Evolutionary conservation across 1,284 basidiomycete genomes (phyloP).

Genomic region (Ceratobasidium sp.): DNA sequence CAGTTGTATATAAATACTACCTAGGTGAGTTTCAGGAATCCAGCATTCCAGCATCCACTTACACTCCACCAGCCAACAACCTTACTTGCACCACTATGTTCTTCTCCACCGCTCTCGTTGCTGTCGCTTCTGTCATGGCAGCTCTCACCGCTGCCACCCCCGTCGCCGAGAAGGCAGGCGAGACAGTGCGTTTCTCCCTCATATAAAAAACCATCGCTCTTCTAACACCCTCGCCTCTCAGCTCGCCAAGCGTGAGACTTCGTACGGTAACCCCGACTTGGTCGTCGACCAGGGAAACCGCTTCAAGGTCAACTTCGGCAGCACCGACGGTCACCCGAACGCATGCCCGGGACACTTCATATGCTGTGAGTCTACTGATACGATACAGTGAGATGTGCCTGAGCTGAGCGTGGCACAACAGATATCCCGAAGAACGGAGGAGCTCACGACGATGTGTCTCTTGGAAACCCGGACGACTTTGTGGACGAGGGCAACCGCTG

Average conservation of each 20-base stretch:
- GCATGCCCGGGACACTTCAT: constrained; percentile 31
- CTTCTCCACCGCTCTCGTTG: constrained; percentile 1
- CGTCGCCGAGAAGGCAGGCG: not conserved
- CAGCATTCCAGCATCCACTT: no score
- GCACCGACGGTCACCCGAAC: constrained; percentile 33
- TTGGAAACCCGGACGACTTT: constrained; percentile 23
- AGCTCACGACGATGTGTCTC: constrained; percentile 14
- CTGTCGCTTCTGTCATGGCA: constrained; percentile 14
- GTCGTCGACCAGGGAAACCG: constrained; percentile 28
- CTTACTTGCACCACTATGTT: not conserved
- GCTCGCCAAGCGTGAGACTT: constrained; percentile 25
- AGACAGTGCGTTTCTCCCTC: not conserved
- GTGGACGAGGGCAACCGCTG: constrained; percentile 39
- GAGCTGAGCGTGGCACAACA: not conserved
- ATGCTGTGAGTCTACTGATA: constrained; percentile 11
- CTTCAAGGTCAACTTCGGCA: constrained; percentile 36
- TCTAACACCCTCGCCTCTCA: not conserved
- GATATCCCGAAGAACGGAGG: constrained; percentile 16
- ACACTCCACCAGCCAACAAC: no score
- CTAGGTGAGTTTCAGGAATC: no score
- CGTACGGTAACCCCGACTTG: constrained; percentile 30
- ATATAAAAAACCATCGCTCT: not conserved
- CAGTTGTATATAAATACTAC: no score
- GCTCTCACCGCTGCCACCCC: not conserved
- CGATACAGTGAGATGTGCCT: no score